phyloP scores from a whole-genome alignment of 345 rosid genomes.

The Linum usitatissimum region DNA sequence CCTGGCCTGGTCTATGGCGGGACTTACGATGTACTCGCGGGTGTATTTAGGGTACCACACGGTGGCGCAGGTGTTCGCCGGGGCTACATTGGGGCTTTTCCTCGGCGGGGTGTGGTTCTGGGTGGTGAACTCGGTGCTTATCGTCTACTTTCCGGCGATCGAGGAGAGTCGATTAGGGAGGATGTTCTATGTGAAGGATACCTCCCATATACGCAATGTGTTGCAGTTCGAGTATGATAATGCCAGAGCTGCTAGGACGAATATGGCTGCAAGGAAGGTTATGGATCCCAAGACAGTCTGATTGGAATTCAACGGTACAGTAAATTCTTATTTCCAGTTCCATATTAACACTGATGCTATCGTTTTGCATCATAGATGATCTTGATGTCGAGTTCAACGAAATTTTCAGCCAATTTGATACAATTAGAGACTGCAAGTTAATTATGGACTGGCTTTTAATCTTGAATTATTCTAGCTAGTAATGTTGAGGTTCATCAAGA shows the following conservation, averaged over 20 bases:
- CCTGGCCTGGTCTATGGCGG: conserved; percentile 55
- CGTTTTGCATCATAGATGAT: no score
- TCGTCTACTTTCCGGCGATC: conserved; percentile 47
- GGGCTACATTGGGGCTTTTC: conserved; percentile 50
- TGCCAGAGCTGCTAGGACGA: conserved; percentile 69
- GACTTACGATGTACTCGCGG: conserved; percentile 79
- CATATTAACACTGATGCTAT: neutral
- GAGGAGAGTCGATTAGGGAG: conserved; percentile 78
- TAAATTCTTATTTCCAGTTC: conserved; percentile 2
- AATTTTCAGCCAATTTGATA: neutral
- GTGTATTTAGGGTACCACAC: conserved; percentile 90
- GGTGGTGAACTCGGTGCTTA: conserved; percentile 50
- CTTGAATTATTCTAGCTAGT: neutral
- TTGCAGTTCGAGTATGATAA: conserved; percentile 91
- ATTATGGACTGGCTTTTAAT: neutral
- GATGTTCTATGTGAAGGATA: conserved; percentile 70
- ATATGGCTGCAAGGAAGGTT: conserved; percentile 31
- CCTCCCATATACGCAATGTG: conserved; percentile 76
- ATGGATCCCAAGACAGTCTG: conserved; percentile 40
- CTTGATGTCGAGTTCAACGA: neutral
- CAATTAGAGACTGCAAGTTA: neutral
- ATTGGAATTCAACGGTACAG: conserved; percentile 7
- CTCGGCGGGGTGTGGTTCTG: conserved; percentile 74
- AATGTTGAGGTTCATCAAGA: no score
- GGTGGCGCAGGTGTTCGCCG: conserved; percentile 77